phyloP scores from a whole-genome alignment of 805 yeast genomes.

The Yarrowia divulgata region DNA sequence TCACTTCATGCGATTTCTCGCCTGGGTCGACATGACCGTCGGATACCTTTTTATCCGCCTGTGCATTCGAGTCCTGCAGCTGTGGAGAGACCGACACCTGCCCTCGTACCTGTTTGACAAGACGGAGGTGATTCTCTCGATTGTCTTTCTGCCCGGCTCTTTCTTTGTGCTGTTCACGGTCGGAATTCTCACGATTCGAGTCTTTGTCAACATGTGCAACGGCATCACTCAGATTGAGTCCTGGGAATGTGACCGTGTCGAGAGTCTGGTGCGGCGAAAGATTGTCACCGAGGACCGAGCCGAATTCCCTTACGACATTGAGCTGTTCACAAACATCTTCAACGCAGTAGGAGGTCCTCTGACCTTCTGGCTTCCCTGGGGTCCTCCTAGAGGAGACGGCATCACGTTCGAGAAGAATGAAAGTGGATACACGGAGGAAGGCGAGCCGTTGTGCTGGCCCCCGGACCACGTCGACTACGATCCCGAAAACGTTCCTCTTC shows the following conservation, averaged over 20 bases:
- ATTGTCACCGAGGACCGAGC: constrained; percentile 43
- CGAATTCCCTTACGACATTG: constrained; percentile 85
- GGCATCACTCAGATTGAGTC: constrained; percentile 91
- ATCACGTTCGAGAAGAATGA: constrained; percentile 63
- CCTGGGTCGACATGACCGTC: constrained; percentile 59
- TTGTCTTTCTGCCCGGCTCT: constrained; percentile 62
- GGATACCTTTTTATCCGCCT: constrained; percentile 56
- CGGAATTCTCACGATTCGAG: constrained; percentile 64
- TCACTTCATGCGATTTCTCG: constrained; percentile 77
- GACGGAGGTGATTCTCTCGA: constrained; percentile 61
- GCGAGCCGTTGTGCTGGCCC: constrained; percentile 79
- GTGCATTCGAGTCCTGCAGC: constrained; percentile 52
- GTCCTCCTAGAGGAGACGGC: constrained; percentile 68
- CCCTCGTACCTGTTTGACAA: constrained; percentile 65
- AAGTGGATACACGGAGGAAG: constrained; percentile 51
- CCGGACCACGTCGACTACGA: constrained; percentile 64
- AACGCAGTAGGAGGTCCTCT: constrained; percentile 65
- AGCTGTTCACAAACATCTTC: constrained; percentile 61
- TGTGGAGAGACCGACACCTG: constrained; percentile 50
- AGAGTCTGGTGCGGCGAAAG: constrained; percentile 60
- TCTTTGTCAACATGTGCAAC: constrained; percentile 59
- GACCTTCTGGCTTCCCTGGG: constrained; percentile 74
- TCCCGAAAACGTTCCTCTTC: constrained; percentile 2
- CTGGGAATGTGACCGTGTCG: constrained; percentile 90
- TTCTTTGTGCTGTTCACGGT: constrained; percentile 69